Evolutionary conservation across 1,139 yeast genomes (phyloP).

Genomic region (Debaryomyces fabryi): DNA sequence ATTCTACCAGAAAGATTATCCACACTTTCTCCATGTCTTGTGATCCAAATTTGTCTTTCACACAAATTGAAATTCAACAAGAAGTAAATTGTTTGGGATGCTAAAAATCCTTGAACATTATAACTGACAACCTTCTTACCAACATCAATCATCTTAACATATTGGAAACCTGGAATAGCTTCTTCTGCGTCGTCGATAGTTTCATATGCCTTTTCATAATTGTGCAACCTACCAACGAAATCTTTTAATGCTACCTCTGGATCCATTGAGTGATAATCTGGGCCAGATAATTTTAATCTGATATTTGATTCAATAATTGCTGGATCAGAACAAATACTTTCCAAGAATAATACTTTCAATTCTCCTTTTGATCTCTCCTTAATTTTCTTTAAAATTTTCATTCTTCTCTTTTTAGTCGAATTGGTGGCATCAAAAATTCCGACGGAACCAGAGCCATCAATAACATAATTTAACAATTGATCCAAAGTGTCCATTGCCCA

Average conservation of each 20-base stretch:
- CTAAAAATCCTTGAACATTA: constrained; percentile 87
- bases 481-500: constrained; percentile 98
- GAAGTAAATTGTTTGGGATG: constrained; percentile 92
- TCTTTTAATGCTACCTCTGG: constrained; percentile 78
- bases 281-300: constrained; percentile 84
- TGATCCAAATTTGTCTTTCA: constrained; percentile 92
- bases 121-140: constrained; percentile 92
- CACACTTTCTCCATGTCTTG: constrained; percentile 90
- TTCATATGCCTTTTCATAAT: constrained; percentile 89
- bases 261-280: constrained; percentile 88
- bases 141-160: constrained; percentile 93
- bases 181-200: constrained; percentile 83
- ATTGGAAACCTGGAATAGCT: constrained; percentile 64
- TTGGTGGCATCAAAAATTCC: constrained; percentile 97
- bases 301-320: constrained; percentile 80
- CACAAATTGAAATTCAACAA: constrained; percentile 85
- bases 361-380: constrained; percentile 71
- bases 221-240: constrained; percentile 77
- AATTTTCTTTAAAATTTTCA: constrained; percentile 67
- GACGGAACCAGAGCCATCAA: constrained; percentile 83
- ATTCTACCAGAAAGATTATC: constrained; percentile 84
- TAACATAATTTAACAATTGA: constrained; percentile 75
- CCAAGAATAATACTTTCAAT: constrained; percentile 80
- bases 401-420: constrained; percentile 76
- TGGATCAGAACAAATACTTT: constrained; percentile 83